Conservation (phyloP, 352 stramenopile species). For the Phytophthora ramorum region DNA sequence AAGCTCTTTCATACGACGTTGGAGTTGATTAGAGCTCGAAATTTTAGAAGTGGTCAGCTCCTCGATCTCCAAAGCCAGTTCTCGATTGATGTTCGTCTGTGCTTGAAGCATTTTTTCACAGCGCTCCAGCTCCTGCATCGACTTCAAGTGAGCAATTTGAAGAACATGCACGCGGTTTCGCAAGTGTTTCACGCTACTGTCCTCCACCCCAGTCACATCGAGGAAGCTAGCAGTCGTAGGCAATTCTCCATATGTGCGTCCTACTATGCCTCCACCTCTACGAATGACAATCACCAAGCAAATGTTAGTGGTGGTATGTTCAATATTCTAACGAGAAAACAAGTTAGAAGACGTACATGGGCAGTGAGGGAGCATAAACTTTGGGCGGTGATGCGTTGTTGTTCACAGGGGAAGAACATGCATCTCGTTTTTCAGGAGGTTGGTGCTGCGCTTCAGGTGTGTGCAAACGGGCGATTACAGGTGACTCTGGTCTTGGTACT, state of each 20-base stretch:
- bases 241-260: constrained; percentile 44
- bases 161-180: constrained; percentile 87
- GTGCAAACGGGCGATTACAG: constrained; percentile 17
- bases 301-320: constrained; percentile 1
- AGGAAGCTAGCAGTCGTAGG: constrained; percentile 27
- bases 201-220: constrained; percentile 25
- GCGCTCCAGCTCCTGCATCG: constrained; percentile 92
- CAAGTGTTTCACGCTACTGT: constrained; percentile 62
- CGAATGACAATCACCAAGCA: constrained; percentile 11
- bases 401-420: constrained; percentile 67
- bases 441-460: constrained; percentile 16
- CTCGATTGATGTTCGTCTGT: constrained; percentile 95
- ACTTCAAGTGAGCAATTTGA: constrained; percentile 90
- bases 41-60: constrained; percentile 82
- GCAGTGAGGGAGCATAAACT: constrained; percentile 2
- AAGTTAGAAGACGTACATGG: constrained; percentile 23
- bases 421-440: constrained; percentile 58
- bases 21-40: constrained; percentile 70
- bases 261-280: constrained; percentile 42
- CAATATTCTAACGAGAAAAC: not conserved
- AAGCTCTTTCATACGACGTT: constrained; percentile 85
- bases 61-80: constrained; percentile 92
- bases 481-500: constrained; percentile 17
- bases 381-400: constrained; percentile 18
- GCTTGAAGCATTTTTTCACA: constrained; percentile 95